Base-by-base conservation (phyloP, 2,329 filamentous ascomycete genomes). In the Apiospora rasikravindrae region DNA sequence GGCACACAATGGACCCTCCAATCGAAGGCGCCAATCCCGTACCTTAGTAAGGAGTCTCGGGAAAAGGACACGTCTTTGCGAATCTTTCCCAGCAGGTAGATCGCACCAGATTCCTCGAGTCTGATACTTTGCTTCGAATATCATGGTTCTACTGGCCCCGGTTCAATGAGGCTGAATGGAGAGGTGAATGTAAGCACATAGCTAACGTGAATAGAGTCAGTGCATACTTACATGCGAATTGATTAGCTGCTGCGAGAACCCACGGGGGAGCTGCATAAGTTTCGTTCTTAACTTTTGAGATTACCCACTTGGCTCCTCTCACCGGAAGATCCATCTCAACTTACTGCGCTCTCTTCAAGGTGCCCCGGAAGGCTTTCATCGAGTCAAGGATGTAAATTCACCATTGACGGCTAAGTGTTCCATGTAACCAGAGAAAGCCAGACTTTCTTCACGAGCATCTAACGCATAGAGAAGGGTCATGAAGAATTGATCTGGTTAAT, bases 191-290 rank as follows among this genome's bases (percentile, higher is more conserved):
- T 6, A 22, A 14, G 16, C n/a, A n/a, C n/a, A n/a, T 61, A 37
- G 14, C 14, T 19, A 22, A 61, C 26, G 53, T 19, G 7, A 22
- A 29, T 37, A 19, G 19, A n/a, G 53, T 37, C 5, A 61, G 5
- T 29, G 5, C n/a, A 26, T 51, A 51, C n/a, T 26, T 16, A 51
- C n/a, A 51, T 16, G 13, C 6, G 8, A n/a, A n/a, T 11, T 24
- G 22, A 49, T 49, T 37, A 61, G 53, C 29, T 61, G 26, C 53
- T 33, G 53, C 29, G 29, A 61, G 53, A 61, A 19, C 53, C 53
- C 57, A 64, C 40, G 57, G 57, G 57, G 33, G 10, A 40, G 57
- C 57, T 64, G 57, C 57, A 40, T 64, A 64, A 64, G 57, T 64
- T 40, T n/a, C 33, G 33, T 64, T 40, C 57, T 33, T 64, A 64